Evolutionary conservation across 2,329 filamentous ascomycete species (phyloP).

Genomic region (Rachicladosporium sp.): DNA sequence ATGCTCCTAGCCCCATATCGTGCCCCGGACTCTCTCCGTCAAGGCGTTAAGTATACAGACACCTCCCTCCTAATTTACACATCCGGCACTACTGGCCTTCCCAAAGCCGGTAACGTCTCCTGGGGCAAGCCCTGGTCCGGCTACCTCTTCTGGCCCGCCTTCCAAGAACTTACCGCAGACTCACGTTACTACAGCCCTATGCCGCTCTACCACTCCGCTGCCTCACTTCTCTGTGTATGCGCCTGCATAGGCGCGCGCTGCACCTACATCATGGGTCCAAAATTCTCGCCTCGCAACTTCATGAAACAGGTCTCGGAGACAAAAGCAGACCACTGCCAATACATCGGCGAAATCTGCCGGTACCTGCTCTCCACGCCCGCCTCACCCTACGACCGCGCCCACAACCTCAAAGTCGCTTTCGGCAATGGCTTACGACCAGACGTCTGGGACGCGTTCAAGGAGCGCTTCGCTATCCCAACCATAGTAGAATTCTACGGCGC

Average conservation of each 20-base stretch:
- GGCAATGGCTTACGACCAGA: slow-evolving; percentile 80
- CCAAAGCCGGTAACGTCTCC: slow-evolving; percentile 43
- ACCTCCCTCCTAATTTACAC: slow-evolving; percentile 73
- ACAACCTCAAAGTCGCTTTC: slow-evolving; percentile 62
- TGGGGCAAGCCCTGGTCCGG: slow-evolving; percentile 21
- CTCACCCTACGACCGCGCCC: slow-evolving; percentile 56
- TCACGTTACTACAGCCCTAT: slow-evolving; percentile 79
- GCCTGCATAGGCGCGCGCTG: slow-evolving; percentile 42
- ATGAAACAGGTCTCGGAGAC: slow-evolving; percentile 63
- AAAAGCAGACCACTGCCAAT: slow-evolving; percentile 66
- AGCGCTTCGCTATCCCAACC: slow-evolving; percentile 43
- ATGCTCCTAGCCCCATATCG: no score
- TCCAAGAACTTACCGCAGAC: slow-evolving; percentile 54
- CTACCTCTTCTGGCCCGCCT: slow-evolving; percentile 13
- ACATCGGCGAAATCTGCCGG: slow-evolving; percentile 77
- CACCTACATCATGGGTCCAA: slow-evolving; percentile 60
- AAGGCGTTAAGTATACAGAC: slow-evolving; percentile 21
- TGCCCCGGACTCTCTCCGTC: no score
- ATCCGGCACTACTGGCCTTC: slow-evolving; percentile 72
- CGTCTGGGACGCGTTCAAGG: slow-evolving; percentile 72
- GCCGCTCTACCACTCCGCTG: slow-evolving; percentile 81
- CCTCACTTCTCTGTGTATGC: slow-evolving; percentile 55
- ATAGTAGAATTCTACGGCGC: slow-evolving; percentile 28
- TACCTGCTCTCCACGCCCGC: slow-evolving; percentile 61
- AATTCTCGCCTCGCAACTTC: slow-evolving; percentile 66